Evolutionary conservation across 805 yeast genomes (phyloP), one percentile per base, ranked within the genome.

Genomic region (Barnettozyma sucrosica): DNA sequence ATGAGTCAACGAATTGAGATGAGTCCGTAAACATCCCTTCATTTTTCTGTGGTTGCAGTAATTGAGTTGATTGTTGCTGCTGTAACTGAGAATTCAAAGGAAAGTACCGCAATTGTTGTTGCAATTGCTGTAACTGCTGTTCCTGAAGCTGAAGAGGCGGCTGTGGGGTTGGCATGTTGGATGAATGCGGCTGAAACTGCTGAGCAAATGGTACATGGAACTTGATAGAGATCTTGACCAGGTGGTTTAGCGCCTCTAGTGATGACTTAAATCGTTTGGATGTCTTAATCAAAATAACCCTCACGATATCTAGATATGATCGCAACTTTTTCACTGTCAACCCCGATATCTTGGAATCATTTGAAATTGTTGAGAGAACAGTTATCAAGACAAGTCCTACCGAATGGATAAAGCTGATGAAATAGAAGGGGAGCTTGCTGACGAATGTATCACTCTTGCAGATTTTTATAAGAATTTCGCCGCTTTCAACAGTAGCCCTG

Each of bases 401-500:
- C 7, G 41, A 23, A 25, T 49, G 47, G 14, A 50, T 23, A 3
- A 51, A 41, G 16, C 51, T 45, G 5, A 51, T 44, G 8, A 50
- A 46, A n/a, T 50, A 51, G 38, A 50, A 56, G 3, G 62, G 56
- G 3, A 51, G 16, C n/a, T 49, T 36, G 28, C 47, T 43, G 4
- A 49, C 20, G 13, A 42, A 47, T 3, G 30, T 10, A 3, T 25
- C 16, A 11, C 40, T 46, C 13, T 39, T 26, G 11, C 36, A 11
- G 3, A 49, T 9, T 4, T 37, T 34, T 1, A 40, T 7, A 9
- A 51, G 19, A 9, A 51, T 37, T 19, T 43, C 49, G 5, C 55
- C 45, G 19, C 62, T 54, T 16, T 53, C 51, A 2, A 49, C 19
- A 4, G 63, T 58, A 0, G 61, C 51, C 11, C 42, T 41, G 7